These are phyloP conservation scores for Ogataea polymorpha DNA, from an alignment of 805 yeast genomes.

Conservation along the genomic window DNA sequence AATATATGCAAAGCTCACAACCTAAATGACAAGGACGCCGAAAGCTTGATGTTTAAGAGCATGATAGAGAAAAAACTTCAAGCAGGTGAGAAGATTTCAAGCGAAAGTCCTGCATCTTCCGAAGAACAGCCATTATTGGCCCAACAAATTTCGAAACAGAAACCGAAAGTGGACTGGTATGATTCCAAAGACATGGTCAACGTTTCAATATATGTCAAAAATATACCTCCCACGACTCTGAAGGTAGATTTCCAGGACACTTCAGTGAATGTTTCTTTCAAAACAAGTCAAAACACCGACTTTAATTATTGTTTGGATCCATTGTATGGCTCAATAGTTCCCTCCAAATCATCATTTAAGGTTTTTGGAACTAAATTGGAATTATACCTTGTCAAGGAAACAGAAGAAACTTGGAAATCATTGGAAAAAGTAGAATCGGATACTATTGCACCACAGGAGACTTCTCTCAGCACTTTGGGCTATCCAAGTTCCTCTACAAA, in stretches of 20 bases:
- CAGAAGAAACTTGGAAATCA: slow-evolving; percentile 49
- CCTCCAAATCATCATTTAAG: slow-evolving; percentile 41
- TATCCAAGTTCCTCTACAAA: slow-evolving; percentile 68
- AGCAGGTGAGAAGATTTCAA: slow-evolving; percentile 22
- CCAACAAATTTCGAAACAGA: not conserved
- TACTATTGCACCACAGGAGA: slow-evolving; percentile 5
- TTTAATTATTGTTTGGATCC: slow-evolving; percentile 58
- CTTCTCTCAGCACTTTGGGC: slow-evolving; percentile 16
- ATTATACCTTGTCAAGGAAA: slow-evolving; percentile 50
- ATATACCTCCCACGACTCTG: slow-evolving; percentile 50
- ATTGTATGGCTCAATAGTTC: slow-evolving; percentile 48
- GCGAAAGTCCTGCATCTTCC: not conserved
- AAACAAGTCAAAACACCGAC: slow-evolving; percentile 42
- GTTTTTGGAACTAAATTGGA: slow-evolving; percentile 77
- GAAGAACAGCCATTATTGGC: not conserved
- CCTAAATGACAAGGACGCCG: slow-evolving; percentile 42
- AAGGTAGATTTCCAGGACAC: slow-evolving; percentile 37
- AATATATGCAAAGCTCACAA: slow-evolving; percentile 42
- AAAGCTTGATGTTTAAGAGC: slow-evolving; percentile 46
- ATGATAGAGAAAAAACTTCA: slow-evolving; percentile 35
- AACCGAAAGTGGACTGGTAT: slow-evolving; percentile 63
- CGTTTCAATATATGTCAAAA: slow-evolving; percentile 68
- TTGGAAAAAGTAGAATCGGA: slow-evolving; percentile 37
- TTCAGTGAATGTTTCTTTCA: slow-evolving; percentile 44
- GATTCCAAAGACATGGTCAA: slow-evolving; percentile 59